Conservation (phyloP, 495 filamentous ascomycete species). For the Aspergillus sparsus region DNA sequence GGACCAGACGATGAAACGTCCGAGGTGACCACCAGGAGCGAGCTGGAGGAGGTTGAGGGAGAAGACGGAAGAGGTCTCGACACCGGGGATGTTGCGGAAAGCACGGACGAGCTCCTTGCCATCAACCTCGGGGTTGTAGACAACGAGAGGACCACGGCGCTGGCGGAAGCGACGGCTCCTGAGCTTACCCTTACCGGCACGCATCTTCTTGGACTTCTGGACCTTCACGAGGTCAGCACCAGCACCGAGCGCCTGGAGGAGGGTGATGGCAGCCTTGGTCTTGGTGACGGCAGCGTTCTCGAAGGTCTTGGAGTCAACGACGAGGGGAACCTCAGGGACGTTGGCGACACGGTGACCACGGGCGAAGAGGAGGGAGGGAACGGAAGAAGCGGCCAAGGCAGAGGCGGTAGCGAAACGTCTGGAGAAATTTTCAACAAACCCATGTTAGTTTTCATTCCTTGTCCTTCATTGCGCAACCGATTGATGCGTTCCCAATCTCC, state of each 20-base stretch:
- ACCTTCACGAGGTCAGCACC: conserved; percentile 91
- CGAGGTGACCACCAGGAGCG: conserved; percentile 96
- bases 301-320: conserved; percentile 88
- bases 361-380: conserved; percentile 89
- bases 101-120: conserved; percentile 87
- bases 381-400: conserved; percentile 93
- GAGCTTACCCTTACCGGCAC: conserved; percentile 97
- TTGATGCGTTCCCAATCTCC: not conserved
- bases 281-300: conserved; percentile 72
- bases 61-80: conserved; percentile 94
- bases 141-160: conserved; percentile 92
- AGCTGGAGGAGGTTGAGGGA: conserved; percentile 98
- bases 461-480: not conserved
- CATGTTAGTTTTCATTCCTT: not conserved
- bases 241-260: conserved; percentile 88
- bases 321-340: conserved; percentile 95
- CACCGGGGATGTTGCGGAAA: conserved; percentile 98
- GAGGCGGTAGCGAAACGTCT: conserved; percentile 97
- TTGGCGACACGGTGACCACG: conserved; percentile 92
- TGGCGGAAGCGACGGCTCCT: conserved; percentile 92
- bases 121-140: conserved; percentile 92
- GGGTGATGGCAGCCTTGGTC: conserved; percentile 82
- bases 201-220: conserved; percentile 87
- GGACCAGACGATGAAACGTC: conserved; percentile 98
- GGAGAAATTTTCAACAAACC: not conserved